A percentile compares a stretch with the other conserved stretches of the same genome.
Evolutionary conservation across 2,329 filamentous ascomycete species (phyloP).

Genomic region (Zymoseptoria pseudotritici): DNA sequence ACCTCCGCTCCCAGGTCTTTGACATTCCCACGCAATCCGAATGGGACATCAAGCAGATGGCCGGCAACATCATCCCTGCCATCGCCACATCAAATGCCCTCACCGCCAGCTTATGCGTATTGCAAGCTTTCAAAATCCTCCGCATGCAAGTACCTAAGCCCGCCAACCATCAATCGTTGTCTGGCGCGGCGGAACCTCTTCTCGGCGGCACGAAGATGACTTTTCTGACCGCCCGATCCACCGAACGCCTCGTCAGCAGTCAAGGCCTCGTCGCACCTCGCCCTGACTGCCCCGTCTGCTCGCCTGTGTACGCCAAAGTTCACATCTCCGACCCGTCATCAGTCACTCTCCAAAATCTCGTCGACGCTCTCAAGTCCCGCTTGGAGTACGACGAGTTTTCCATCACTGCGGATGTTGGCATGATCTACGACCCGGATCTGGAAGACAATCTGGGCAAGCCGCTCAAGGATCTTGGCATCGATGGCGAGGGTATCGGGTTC

Average conservation of each 20-base stretch:
- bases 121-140: conserved; percentile 88
- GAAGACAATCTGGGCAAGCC: conserved; percentile 79
- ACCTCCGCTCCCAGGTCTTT: conserved; percentile 83
- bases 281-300: conserved; percentile 73
- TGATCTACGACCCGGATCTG: conserved; percentile 86
- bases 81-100: conserved; percentile 98
- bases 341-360: conserved; percentile 71
- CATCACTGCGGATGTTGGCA: conserved; percentile 58
- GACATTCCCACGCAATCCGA: conserved; percentile 81
- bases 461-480: conserved; percentile 68
- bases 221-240: conserved; percentile 64
- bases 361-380: conserved; percentile 64
- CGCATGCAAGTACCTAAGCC: conserved; percentile 41
- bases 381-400: conserved; percentile 74
- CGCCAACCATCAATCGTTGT: conserved; percentile 9
- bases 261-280: conserved; percentile 59
- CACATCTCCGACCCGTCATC: conserved; percentile 39
- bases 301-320: conserved; percentile 24
- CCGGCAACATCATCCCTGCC: conserved; percentile 95
- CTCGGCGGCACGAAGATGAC: conserved; percentile 57
- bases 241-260: conserved; percentile 51
- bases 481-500: conserved; percentile 55
- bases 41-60: conserved; percentile 98
- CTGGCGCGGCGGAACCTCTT: conserved; percentile 6
- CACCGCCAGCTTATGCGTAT: conserved; percentile 82